Base-by-base conservation (phyloP, 2,329 filamentous ascomycete genomes). In the Colletotrichum graminicola region DNA sequence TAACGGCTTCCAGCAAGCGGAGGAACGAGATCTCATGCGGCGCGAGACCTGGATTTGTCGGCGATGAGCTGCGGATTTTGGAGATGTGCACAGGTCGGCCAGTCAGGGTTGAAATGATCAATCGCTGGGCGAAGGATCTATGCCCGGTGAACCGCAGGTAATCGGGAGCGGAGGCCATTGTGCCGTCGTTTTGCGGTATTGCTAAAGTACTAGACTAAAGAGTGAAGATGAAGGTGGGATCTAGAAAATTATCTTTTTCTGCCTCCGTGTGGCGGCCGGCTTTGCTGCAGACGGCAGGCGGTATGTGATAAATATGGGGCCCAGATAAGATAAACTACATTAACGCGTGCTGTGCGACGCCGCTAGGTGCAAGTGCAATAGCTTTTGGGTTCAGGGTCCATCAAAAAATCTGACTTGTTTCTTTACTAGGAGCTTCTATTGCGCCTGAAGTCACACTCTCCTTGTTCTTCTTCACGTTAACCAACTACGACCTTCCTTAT, bases 21-120 rank as follows among this genome's bases (percentile, higher is more conserved):
- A 99, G 89, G 82, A 99, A 95, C 57, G 96, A 98, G 77, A 98
- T 91, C 83, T 99, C 96, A 84, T 97, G 93, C 60, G 94, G 92
- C 65, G 94, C 92, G 66, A 99, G 92, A 77, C 96, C 96, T 1
- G 96, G 95, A 77, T 93, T 91, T 51, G 94, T 95, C 57, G 93
- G 91, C 52, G 94, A 97, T 21, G 92, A 90, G 75, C 93, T 91
- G 78, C 96, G 94, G 84, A 99, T 98, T 82, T 96, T 93, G 64
- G 95, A 96, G 80, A 99, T 95, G 82, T 95, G 94, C 67, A 98
- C 85, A 2, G 96, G 91, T 47, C 92, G 90, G 76, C 96, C 96
- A 73, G 95, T 97, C 73, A 99, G 90, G 2, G 96, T 98, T 26
- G 96, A 91, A 66, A 99, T 91, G 55, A 97, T 89, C 55, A 99